phyloP scores from a whole-genome alignment of 768 basidiomycete genomes.

The Podaxis rugospora region DNA sequence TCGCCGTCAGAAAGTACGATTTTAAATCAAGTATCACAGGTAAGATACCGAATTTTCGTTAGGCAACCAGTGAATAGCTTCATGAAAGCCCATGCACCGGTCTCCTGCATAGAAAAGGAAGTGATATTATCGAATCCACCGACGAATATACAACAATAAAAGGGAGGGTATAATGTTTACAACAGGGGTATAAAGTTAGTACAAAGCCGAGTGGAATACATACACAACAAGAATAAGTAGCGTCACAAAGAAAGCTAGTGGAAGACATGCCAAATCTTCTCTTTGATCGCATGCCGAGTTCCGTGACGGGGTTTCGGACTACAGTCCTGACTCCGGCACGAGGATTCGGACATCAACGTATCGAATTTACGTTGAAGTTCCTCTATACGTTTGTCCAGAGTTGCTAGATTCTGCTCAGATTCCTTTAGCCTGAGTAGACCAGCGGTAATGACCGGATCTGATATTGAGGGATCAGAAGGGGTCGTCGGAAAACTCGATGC shows the following conservation, averaged over 20 bases:
- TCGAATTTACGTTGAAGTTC: slow-evolving; percentile 5
- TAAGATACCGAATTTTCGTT: too few relatives aligned
- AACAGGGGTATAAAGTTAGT: not conserved
- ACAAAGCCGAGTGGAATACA: not conserved
- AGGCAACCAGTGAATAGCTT: too few relatives aligned
- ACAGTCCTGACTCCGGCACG: not conserved
- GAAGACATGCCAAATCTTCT: slow-evolving; percentile 3
- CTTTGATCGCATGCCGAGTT: slow-evolving; percentile 2
- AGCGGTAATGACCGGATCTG: not conserved
- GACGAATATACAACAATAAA: too few relatives aligned
- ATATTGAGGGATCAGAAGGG: not conserved
- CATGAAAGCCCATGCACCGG: too few relatives aligned
- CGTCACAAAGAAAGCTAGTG: not conserved
- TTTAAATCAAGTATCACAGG: too few relatives aligned
- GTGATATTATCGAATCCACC: too few relatives aligned
- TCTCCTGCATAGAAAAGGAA: too few relatives aligned
- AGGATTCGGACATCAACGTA: not conserved
- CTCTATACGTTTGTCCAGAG: slow-evolving; percentile 2
- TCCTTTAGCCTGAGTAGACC: slow-evolving; percentile 2
- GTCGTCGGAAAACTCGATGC: not conserved
- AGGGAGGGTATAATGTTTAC: not conserved
- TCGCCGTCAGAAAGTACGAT: too few relatives aligned
- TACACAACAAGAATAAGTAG: not conserved
- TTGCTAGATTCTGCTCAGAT: slow-evolving; percentile 4
- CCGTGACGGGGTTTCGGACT: not conserved